Evolutionary conservation across 345 rosid species (phyloP).

Genomic region (Chamaenerion angustifolium): DNA sequence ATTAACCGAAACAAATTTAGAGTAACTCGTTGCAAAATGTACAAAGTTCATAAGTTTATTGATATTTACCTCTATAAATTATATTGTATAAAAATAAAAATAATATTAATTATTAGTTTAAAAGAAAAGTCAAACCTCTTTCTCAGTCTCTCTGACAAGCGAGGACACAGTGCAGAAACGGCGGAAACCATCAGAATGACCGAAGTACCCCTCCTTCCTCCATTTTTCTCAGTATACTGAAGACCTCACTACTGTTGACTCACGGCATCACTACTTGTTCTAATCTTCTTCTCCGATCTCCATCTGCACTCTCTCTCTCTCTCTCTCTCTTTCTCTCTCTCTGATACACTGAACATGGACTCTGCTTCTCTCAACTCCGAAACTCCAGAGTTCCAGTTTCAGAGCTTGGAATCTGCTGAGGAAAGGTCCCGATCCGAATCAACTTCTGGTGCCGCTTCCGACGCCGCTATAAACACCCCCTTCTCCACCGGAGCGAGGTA

Average conservation of each 20-base stretch:
- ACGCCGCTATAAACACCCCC: background rate
- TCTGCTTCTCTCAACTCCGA: constrained; percentile 4
- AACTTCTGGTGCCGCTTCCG: constrained; percentile 8
- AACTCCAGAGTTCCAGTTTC: constrained; percentile 7
- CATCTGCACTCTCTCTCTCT: background rate
- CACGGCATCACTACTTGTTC: background rate
- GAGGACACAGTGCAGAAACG: too few species aligned
- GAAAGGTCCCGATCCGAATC: constrained; percentile 8
- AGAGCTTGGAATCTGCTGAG: constrained; percentile 13
- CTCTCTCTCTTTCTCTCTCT: background rate
- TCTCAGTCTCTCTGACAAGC: background rate
- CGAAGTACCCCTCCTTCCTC: constrained; percentile 5
- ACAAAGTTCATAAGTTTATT: too few species aligned
- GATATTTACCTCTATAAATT: too few species aligned
- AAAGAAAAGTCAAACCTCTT: too few species aligned
- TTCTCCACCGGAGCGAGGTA: constrained; percentile 49
- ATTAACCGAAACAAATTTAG: too few species aligned
- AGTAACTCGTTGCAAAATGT: too few species aligned
- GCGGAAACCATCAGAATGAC: constrained; percentile 1
- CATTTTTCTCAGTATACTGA: background rate
- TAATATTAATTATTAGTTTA: too few species aligned
- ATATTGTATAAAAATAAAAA: too few species aligned
- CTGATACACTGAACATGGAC: constrained; percentile 1
- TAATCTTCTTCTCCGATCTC: background rate
- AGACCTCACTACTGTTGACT: background rate